Conservation (phyloP, 805 yeast species). For the Nakazawaea wickerhamii region DNA sequence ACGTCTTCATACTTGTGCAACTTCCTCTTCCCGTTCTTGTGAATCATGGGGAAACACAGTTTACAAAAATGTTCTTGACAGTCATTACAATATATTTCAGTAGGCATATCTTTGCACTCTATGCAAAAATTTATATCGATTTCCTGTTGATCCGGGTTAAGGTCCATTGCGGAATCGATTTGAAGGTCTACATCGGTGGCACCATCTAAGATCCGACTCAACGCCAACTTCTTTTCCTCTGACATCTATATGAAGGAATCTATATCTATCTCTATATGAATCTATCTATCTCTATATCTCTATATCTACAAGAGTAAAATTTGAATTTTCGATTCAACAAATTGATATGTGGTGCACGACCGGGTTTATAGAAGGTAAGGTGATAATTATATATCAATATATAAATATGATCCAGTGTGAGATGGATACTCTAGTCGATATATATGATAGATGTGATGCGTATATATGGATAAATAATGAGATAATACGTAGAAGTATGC, state of each 20-base stretch:
- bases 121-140: conserved; percentile 44
- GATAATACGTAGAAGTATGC: too few relatives aligned
- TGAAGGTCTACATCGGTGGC: conserved; percentile 14
- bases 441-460: not conserved
- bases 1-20: conserved; percentile 31
- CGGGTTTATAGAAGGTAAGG: too few relatives aligned
- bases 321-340: too few relatives aligned
- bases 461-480: not conserved
- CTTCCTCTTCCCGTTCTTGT: conserved; percentile 61
- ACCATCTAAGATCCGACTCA: conserved; percentile 23
- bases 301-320: too few relatives aligned
- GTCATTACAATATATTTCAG: conserved; percentile 52
- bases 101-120: conserved; percentile 71
- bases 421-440: not conserved
- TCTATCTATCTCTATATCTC: too few relatives aligned
- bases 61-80: conserved; percentile 68
- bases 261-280: too few relatives aligned
- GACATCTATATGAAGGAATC: not conserved
- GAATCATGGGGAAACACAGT: conserved; percentile 64
- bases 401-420: not conserved
- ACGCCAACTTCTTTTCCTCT: conserved; percentile 17
- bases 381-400: too few relatives aligned
- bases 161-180: conserved; percentile 5
- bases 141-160: conserved; percentile 20
- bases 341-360: too few relatives aligned